Evolutionary conservation across 2,329 filamentous ascomycete species (phyloP), one percentile per base, ranked within the genome.

Genomic region (Orbilia oligospora): DNA sequence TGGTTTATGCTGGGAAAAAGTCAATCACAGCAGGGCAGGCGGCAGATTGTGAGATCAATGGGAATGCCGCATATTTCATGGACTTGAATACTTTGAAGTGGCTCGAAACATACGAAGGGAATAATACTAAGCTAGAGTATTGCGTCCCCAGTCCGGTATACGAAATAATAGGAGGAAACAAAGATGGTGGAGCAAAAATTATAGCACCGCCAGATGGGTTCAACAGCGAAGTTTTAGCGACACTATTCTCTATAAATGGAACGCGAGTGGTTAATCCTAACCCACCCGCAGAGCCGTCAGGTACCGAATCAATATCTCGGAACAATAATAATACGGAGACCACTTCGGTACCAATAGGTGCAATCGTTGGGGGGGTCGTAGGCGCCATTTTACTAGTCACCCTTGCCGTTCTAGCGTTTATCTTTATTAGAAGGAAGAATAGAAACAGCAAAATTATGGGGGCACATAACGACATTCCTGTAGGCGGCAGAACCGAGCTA

Each of bases 1-100:
- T 64, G 18, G n/a, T 71, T 5, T 71, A 64, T 41, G 68, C 27
- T n/a, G 68, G 68, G 18, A 38, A 64, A 8, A 64, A 64, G 20
- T 38, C 68, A 2, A 27, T 12, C 8, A 8, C 9, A 24, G 55
- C 30, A 14, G 16, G 27, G 6, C 24, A 48, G 27, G 22, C 33
- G n/a, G 16, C 55, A 14, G 12, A 53, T 2, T 61, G 55, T 10
- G 55, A 61, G 16, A 1, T 0, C 0, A 9, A 10, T 16, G 55
- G 55, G 4, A 30, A 30, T 38, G 38, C 68, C 0, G 44, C 20
- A 14, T 71, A 48, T 14, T 63, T 71, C 20, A 46, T 71, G 41
- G 44, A 71, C 36, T 20, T 71, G 20, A 71, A 71, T 36, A 53
- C 24, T 0, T 9, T 64, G 18, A 41, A n/a, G 14, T 71, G 68